Conservation (phyloP, 2,329 filamentous ascomycete species). For the Massarina eburnea region DNA sequence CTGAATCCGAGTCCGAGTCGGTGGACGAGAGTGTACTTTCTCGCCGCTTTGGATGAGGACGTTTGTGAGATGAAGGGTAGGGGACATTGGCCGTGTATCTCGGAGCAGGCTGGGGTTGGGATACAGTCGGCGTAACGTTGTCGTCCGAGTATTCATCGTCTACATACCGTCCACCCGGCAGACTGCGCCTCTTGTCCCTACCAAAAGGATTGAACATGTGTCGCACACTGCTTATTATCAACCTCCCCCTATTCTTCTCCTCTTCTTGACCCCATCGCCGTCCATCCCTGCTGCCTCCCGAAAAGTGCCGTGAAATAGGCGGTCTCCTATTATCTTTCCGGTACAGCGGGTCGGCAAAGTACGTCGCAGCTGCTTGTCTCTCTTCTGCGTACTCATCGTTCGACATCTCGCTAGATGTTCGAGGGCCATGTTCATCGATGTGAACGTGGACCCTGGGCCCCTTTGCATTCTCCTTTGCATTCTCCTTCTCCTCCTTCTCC, state of each 20-base stretch:
- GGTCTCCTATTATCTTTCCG: conserved; percentile 49
- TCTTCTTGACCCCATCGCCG: conserved; percentile 20
- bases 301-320: conserved; percentile 45
- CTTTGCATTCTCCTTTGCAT: conserved; percentile 11
- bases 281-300: conserved; percentile 25
- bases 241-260: conserved; percentile 27
- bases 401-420: conserved; percentile 35
- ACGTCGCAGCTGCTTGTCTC: conserved; percentile 46
- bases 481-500: conserved; percentile 22
- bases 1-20: conserved; percentile 35
- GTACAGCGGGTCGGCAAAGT: conserved; percentile 54
- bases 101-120: conserved; percentile 19
- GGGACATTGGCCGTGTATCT: conserved; percentile 16
- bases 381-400: conserved; percentile 47
- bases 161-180: conserved; percentile 27
- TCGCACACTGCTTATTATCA: conserved; percentile 35
- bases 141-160: conserved; percentile 34
- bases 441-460: conserved; percentile 17
- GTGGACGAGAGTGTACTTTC: conserved; percentile 37
- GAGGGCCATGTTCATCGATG: conserved; percentile 27
- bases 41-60: conserved; percentile 34
- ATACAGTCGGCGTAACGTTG: conserved; percentile 31
- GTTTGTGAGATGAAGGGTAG: conserved; percentile 24
- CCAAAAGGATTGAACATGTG: conserved; percentile 41
- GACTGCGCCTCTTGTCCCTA: conserved; percentile 22